Percentiles rank a stretch among this genome's conserved stretches.
Evolutionary conservation across 192 early-diverging fungal genomes (phyloP).

Genomic region (Glomus cerebriforme): DNA sequence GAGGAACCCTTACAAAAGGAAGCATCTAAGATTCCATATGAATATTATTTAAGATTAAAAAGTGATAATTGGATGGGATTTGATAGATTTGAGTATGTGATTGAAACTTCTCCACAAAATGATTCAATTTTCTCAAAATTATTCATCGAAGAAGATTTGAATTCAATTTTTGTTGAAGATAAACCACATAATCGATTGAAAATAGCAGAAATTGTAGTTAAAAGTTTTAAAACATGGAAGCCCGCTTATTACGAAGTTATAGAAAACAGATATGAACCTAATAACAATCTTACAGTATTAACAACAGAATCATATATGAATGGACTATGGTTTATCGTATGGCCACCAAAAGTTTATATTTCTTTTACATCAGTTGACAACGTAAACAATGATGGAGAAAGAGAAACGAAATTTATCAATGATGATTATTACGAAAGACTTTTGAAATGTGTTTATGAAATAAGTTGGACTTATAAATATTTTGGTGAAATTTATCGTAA

Average conservation of each 20-base stretch:
- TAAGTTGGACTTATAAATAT: too few relatives aligned
- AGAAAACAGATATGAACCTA: neutral
- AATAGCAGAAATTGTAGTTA: neutral
- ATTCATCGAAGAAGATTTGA: too few relatives aligned
- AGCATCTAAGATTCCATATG: neutral
- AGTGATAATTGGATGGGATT: neutral
- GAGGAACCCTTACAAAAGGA: neutral
- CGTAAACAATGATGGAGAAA: too few relatives aligned
- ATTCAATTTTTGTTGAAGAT: neutral
- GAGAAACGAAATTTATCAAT: too few relatives aligned
- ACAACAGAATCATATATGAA: neutral
- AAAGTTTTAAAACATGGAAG: neutral
- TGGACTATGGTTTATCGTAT: neutral
- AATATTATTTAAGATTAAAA: neutral
- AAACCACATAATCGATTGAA: neutral
- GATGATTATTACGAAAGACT: too few relatives aligned
- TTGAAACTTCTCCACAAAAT: neutral
- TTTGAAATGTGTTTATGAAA: too few relatives aligned
- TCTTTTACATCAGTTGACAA: neutral
- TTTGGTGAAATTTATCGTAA: too few relatives aligned
- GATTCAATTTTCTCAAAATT: neutral
- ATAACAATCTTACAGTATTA: neutral
- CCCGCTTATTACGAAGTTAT: neutral
- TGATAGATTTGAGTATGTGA: neutral
- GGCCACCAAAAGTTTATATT: neutral